A percentile compares a stretch with the other conserved stretches of the same genome.
phyloP scores from a whole-genome alignment of 2,329 filamentous ascomycete species.

The Didymella pomorum region DNA sequence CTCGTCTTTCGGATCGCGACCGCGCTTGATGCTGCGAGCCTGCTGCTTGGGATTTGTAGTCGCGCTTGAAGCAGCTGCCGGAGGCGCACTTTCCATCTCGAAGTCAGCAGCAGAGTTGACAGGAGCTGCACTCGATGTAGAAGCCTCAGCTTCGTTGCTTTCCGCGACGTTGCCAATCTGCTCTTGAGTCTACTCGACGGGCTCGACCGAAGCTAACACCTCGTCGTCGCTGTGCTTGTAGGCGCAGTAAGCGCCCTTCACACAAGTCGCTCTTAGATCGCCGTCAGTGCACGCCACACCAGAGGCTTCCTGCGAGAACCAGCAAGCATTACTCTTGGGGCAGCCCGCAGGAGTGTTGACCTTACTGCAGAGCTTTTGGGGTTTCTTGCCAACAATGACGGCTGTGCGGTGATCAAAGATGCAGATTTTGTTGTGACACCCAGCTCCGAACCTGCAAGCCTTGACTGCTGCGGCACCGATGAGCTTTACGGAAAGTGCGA shows the following conservation, averaged over 20 bases:
- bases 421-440: not conserved
- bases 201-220: not conserved
- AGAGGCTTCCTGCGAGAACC: conserved; percentile 3
- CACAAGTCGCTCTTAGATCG: not conserved
- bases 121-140: not conserved
- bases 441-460: conserved; percentile 1
- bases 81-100: not conserved
- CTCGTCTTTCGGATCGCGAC: not conserved
- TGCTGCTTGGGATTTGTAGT: not conserved
- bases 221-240: conserved; percentile 7
- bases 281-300: conserved; percentile 2
- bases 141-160: not conserved
- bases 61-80: too few relatives aligned
- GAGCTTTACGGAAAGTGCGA: not conserved
- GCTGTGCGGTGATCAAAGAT: conserved; percentile 5
- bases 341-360: conserved; percentile 1
- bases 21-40: not conserved
- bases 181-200: not conserved
- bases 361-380: not conserved
- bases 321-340: not conserved
- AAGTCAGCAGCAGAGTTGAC: not conserved
- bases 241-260: not conserved
- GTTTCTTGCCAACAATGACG: not conserved
- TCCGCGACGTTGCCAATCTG: not conserved
- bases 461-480: conserved; percentile 1